Evolutionary conservation across 768 basidiomycete genomes (phyloP), one percentile per base, ranked within the genome.

Genomic region (Wakefieldia striispora): DNA sequence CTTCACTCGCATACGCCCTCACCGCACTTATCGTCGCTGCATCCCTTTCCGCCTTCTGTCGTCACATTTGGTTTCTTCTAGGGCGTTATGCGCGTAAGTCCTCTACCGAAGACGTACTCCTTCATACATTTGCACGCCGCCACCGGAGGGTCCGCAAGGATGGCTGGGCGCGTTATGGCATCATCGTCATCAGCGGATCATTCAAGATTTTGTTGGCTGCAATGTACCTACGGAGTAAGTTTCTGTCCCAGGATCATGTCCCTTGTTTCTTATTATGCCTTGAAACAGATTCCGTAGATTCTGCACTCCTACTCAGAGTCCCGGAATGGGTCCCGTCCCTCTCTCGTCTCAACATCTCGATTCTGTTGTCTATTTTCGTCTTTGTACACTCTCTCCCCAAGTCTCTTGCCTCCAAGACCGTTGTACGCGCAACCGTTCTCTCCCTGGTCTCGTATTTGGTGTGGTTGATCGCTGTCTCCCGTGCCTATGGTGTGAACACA

Each of bases 41-140:
- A n/a, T 55, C 75, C 31, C 67, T 85, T 13, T 76, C 86, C 7
- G 76, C 76, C 27, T 79, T 86, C 53, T 74, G 81, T 34, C 72
- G 84, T 43, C 85, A 87, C 56, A 69, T 90, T 42, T 86, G 84
- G 82, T 88, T 86, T 68, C 78, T 88, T 74, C 77, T 90, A n/a
- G 80, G 83, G 39, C 76, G 83, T 27, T 87, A 90, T 64, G 72
- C 86, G 39, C 79, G 80, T 57, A 78, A 80, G 63, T 73, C 76
- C 27, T 81, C 86, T 52, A 63, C 83, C 33, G 82, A 87, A 63
- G 86, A 88, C 52, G 72, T 89, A 36, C 61, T 88, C 43, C 58
- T 83, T 16, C 78, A 85, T 54, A 72, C 80, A 1, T 80, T 88
- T 61, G 79, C 82, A 16, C 74, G 76, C 47, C 77, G 70, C 39